phyloP scores from a whole-genome alignment of 225 moss, liverwort and hornwort species.

The Climacium dendroides region DNA sequence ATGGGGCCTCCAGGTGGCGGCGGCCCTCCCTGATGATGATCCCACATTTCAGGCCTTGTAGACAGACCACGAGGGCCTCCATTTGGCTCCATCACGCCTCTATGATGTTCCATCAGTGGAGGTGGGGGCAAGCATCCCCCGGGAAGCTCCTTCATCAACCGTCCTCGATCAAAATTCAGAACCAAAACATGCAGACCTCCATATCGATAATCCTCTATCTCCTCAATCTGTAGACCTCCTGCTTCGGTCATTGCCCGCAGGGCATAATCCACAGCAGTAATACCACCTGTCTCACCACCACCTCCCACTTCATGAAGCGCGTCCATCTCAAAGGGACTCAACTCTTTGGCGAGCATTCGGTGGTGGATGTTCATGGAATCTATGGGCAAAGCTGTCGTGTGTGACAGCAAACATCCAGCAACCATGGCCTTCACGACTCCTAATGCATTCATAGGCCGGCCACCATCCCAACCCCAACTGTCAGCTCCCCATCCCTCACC shows the following conservation, averaged over 20 bases:
- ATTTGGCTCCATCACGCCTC: conserved; percentile 57
- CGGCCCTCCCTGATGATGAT: conserved; percentile 61
- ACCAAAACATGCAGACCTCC: conserved; percentile 81
- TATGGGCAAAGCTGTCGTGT: conserved; percentile 45
- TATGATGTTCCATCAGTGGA: conserved; percentile 34
- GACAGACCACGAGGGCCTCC: conserved; percentile 51
- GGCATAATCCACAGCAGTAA: conserved; percentile 80
- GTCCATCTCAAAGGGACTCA: conserved; percentile 55
- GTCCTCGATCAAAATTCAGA: conserved; percentile 64
- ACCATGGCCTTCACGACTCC: conserved; percentile 85
- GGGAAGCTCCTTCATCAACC: conserved; percentile 64
- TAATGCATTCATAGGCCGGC: conserved; percentile 58
- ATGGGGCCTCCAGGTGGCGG: conserved; percentile 64
- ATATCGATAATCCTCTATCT: conserved; percentile 85
- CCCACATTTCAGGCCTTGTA: conserved; percentile 79
- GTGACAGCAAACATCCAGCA: conserved; percentile 61
- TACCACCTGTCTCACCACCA: conserved; percentile 68
- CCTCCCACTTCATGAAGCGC: conserved; percentile 61
- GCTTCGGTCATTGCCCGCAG: conserved; percentile 67
- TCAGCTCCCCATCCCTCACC: conserved; percentile 51
- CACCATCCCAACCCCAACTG: conserved; percentile 62
- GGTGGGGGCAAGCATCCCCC: conserved; percentile 26
- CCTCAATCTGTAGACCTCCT: conserved; percentile 76
- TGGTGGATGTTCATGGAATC: conserved; percentile 63
- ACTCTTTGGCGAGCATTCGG: conserved; percentile 67